Conservation (phyloP, 176 grass and related monocot genomes). For the Aegilops umbellulata region DNA sequence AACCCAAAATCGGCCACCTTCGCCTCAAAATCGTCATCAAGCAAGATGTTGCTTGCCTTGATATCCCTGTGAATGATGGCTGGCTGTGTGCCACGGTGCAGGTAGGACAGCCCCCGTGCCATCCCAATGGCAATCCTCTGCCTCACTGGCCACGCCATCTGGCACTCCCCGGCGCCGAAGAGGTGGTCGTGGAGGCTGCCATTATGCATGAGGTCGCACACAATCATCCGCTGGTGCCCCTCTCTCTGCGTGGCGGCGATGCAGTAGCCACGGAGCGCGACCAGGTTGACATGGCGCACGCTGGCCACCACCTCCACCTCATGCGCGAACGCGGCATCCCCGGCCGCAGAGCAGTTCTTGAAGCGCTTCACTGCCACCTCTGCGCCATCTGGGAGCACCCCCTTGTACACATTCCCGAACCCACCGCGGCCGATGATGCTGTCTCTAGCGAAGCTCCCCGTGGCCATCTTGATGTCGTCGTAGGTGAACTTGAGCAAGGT, state of each 20-base stretch:
- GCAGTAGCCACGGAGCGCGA: conserved; percentile 78
- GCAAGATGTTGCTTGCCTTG: conserved; percentile 83
- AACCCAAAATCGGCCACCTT: conserved; percentile 93
- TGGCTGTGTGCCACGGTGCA: conserved; percentile 63
- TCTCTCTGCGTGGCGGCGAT: conserved; percentile 68
- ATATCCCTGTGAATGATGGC: conserved; percentile 98
- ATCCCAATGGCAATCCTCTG: conserved; percentile 82
- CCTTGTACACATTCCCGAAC: conserved; percentile 88
- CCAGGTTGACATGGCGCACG: conserved; percentile 85
- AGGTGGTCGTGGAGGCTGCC: conserved; percentile 93
- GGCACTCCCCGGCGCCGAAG: conserved; percentile 43
- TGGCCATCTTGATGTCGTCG: conserved; percentile 79
- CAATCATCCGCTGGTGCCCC: conserved; percentile 89
- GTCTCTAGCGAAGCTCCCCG: conserved; percentile 47
- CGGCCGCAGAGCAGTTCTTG: conserved; percentile 82
- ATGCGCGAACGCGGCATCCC: conserved; percentile 71
- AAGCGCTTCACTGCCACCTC: conserved; percentile 85
- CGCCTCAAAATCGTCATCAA: conserved; percentile 78
- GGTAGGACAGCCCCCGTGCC: conserved; percentile 70
- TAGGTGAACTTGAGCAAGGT: conserved; percentile 80
- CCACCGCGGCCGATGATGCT: conserved; percentile 80
- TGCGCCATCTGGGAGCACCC: conserved; percentile 46
- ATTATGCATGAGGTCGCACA: conserved; percentile 90
- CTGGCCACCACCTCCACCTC: conserved; percentile 98
- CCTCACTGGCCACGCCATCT: conserved; percentile 59